phyloP scores from a whole-genome alignment of 345 rosid species.

The Heritiera fomes region DNA sequence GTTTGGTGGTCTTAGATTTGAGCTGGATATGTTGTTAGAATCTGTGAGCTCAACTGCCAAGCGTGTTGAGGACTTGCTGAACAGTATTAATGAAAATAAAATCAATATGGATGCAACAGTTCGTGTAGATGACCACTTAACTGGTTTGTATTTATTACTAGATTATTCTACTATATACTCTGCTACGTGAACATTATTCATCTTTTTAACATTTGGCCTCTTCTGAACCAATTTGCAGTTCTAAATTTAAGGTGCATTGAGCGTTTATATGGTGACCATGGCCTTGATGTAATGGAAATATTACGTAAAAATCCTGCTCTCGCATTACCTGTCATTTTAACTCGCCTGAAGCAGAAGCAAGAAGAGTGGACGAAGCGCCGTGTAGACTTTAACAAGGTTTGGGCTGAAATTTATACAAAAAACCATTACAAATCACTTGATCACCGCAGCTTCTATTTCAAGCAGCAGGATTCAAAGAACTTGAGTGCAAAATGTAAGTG shows the following conservation, averaged over 20 bases:
- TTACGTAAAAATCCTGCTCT: slow-evolving; percentile 79
- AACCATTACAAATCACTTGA: slow-evolving; percentile 97
- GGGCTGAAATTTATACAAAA: slow-evolving; percentile 93
- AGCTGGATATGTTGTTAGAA: slow-evolving; percentile 96
- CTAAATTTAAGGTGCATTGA: slow-evolving; percentile 86
- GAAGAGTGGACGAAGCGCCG: slow-evolving; percentile 95
- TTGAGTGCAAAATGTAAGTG: slow-evolving; percentile 88
- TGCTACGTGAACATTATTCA: slow-evolving; percentile 10
- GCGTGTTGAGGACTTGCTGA: slow-evolving; percentile 76
- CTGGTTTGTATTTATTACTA: slow-evolving; percentile 52
- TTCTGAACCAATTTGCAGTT: slow-evolving; percentile 48
- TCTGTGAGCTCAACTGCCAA: slow-evolving; percentile 85
- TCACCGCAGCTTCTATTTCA: slow-evolving; percentile 98
- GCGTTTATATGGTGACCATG: slow-evolving; percentile 97
- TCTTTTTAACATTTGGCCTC: slow-evolving; percentile 21
- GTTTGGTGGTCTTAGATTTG: slow-evolving; percentile 58
- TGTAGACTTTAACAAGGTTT: slow-evolving; percentile 86
- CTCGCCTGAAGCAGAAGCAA: slow-evolving; percentile 93
- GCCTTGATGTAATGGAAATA: slow-evolving; percentile 88
- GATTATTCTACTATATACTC: slow-evolving; percentile 16
- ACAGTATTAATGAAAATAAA: slow-evolving; percentile 62
- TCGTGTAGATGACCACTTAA: slow-evolving; percentile 67
- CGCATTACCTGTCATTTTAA: slow-evolving; percentile 78
- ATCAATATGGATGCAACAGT: slow-evolving; percentile 51
- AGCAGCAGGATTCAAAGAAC: slow-evolving; percentile 97